A percentile compares a stretch with the other conserved stretches of the same genome.
phyloP scores from a whole-genome alignment of 768 basidiomycete genomes.

The Auriscalpium orientale region DNA sequence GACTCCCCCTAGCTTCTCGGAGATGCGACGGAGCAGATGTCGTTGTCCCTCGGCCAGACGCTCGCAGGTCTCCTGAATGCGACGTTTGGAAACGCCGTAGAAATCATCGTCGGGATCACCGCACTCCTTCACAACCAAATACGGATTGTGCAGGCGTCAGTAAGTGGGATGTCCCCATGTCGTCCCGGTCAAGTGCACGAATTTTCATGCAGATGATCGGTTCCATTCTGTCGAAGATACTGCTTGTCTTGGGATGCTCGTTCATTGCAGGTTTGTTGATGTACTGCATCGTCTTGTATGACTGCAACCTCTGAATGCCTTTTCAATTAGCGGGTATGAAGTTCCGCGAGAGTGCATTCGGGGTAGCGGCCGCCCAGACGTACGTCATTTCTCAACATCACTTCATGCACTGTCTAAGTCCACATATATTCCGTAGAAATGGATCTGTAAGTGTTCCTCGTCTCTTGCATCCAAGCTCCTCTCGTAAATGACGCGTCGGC shows the following conservation, averaged over 20 bases:
- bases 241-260: slow-evolving; percentile 85
- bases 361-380: slow-evolving; percentile 83
- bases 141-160: slow-evolving; percentile 88
- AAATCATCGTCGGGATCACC: slow-evolving; percentile 84
- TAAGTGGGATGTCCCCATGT: slow-evolving; percentile 25
- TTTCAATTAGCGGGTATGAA: slow-evolving; percentile 52
- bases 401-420: slow-evolving; percentile 20
- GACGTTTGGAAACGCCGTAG: slow-evolving; percentile 75
- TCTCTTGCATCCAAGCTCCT: not conserved
- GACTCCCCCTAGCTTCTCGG: slow-evolving; percentile 50
- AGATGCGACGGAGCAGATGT: slow-evolving; percentile 76
- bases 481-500: slow-evolving; percentile 8
- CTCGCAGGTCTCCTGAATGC: slow-evolving; percentile 84
- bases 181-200: slow-evolving; percentile 76
- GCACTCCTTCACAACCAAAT: slow-evolving; percentile 71
- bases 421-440: slow-evolving; percentile 23
- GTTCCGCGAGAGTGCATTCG: slow-evolving; percentile 63
- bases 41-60: slow-evolving; percentile 71
- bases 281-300: not conserved
- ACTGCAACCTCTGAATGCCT: slow-evolving; percentile 7
- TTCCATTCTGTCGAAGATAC: slow-evolving; percentile 83
- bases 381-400: slow-evolving; percentile 34
- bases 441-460: slow-evolving; percentile 5
- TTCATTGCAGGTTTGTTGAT: slow-evolving; percentile 64
- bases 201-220: slow-evolving; percentile 61